These are phyloP conservation scores for Millerozyma miso DNA, from an alignment of 805 yeast genomes.

Conservation along the genomic window DNA sequence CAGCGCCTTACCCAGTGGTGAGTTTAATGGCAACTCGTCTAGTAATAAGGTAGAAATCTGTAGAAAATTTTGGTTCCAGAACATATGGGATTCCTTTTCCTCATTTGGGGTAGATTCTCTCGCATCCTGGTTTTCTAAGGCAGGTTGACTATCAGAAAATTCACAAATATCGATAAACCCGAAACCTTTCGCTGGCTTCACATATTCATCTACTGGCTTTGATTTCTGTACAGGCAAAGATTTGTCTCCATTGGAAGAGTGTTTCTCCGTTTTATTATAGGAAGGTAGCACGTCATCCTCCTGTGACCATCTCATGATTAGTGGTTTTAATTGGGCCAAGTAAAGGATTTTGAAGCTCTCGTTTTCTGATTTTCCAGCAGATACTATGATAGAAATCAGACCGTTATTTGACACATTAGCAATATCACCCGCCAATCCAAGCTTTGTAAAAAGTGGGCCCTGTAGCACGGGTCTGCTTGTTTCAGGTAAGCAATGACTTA, in stretches of 20 bases:
- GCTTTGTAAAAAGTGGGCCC: constrained; percentile 19
- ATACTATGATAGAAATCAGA: constrained; percentile 12
- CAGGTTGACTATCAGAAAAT: background rate
- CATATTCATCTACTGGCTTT: constrained; percentile 4
- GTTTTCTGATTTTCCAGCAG: constrained; percentile 6
- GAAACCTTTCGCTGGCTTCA: constrained; percentile 23
- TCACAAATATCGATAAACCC: constrained; percentile 22
- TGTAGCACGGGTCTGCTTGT: constrained; percentile 14
- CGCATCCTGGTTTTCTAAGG: background rate
- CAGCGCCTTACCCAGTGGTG: constrained; percentile 1
- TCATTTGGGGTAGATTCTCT: constrained; percentile 1
- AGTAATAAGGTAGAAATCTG: constrained; percentile 10
- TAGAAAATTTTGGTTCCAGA: constrained; percentile 11
- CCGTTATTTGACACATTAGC: constrained; percentile 10
- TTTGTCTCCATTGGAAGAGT: background rate
- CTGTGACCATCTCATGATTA: constrained; percentile 18
- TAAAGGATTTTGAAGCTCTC: constrained; percentile 10
- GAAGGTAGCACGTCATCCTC: background rate
- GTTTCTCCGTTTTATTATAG: background rate
- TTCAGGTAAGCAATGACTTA: constrained; percentile 10
- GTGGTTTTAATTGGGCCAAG: constrained; percentile 24
- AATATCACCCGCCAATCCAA: constrained; percentile 11
- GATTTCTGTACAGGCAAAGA: background rate
- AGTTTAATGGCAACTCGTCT: constrained; percentile 12
- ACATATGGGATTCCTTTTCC: constrained; percentile 4